Evolutionary conservation across 768 basidiomycete species (phyloP).

Genomic region (Amanita inopinata): DNA sequence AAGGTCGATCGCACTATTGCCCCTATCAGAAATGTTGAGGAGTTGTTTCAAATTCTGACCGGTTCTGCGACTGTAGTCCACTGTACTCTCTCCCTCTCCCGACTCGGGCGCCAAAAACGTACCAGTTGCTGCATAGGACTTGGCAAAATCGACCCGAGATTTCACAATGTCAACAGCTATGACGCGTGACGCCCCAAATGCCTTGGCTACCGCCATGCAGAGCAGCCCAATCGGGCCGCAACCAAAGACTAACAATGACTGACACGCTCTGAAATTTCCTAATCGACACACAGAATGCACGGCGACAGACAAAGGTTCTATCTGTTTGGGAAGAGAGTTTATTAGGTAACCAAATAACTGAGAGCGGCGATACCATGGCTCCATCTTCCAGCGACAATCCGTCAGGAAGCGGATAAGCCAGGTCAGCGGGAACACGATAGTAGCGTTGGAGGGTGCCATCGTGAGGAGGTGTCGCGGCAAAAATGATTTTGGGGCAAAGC

Average conservation of each 20-base stretch:
- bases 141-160: conserved; percentile 78
- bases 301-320: conserved; percentile 91
- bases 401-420: conserved; percentile 78
- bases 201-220: conserved; percentile 94
- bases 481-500: conserved; percentile 81
- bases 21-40: conserved; percentile 64
- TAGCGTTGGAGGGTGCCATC: conserved; percentile 85
- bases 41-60: conserved; percentile 54
- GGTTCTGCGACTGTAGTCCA: conserved; percentile 65
- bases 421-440: conserved; percentile 79
- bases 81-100: conserved; percentile 54
- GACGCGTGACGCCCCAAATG: conserved; percentile 76
- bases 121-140: conserved; percentile 75
- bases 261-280: conserved; percentile 60
- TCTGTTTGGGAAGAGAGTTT: conserved; percentile 33
- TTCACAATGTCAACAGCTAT: conserved; percentile 78
- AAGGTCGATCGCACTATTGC: conserved; percentile 65
- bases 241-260: conserved; percentile 79
- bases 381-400: conserved; percentile 86
- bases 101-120: conserved; percentile 51
- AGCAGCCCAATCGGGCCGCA: conserved; percentile 85
- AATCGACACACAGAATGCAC: conserved; percentile 80
- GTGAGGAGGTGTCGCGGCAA: conserved; percentile 90
- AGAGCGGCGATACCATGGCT: conserved; percentile 61
- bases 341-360: not conserved